These are phyloP conservation scores for Adansonia grandidieri DNA, from an alignment of 441 rosid species.

Conservation along the genomic window DNA sequence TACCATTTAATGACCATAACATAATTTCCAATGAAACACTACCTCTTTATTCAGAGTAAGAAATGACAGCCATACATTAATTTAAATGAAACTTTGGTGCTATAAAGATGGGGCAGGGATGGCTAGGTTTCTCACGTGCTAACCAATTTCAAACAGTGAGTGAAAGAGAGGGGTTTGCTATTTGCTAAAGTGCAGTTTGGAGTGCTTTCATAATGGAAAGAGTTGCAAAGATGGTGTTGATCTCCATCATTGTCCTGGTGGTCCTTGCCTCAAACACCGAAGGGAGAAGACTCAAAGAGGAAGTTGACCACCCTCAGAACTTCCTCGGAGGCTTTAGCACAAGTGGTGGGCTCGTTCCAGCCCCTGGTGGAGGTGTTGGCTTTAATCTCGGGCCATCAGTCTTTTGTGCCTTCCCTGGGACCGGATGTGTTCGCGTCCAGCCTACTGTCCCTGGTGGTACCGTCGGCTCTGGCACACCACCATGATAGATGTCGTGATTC, in stretches of 20 bases:
- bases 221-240: slow-evolving; percentile 26
- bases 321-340: slow-evolving; percentile 35
- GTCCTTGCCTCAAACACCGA: slow-evolving; percentile 23
- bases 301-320: slow-evolving; percentile 35
- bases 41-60: neutral
- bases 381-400: slow-evolving; percentile 37
- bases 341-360: slow-evolving; percentile 38
- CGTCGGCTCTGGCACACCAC: slow-evolving; percentile 21
- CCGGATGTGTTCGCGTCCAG: slow-evolving; percentile 32
- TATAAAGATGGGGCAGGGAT: slow-evolving; percentile 5
- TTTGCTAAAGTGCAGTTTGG: slow-evolving; percentile 9
- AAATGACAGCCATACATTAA: neutral
- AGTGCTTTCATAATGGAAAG: slow-evolving; percentile 22
- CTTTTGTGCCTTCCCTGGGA: slow-evolving; percentile 40
- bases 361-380: slow-evolving; percentile 37
- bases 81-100: neutral
- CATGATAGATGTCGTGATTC: neutral
- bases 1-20: slow-evolving; percentile 18
- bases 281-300: slow-evolving; percentile 32
- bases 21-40: neutral
- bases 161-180: neutral
- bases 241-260: slow-evolving; percentile 25
- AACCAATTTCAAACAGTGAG: neutral
- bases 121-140: neutral
- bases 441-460: slow-evolving; percentile 33